These are phyloP conservation scores for Hypoxylon sp. DNA, from an alignment of 2,329 filamentous ascomycete genomes.

Conservation along the genomic window DNA sequence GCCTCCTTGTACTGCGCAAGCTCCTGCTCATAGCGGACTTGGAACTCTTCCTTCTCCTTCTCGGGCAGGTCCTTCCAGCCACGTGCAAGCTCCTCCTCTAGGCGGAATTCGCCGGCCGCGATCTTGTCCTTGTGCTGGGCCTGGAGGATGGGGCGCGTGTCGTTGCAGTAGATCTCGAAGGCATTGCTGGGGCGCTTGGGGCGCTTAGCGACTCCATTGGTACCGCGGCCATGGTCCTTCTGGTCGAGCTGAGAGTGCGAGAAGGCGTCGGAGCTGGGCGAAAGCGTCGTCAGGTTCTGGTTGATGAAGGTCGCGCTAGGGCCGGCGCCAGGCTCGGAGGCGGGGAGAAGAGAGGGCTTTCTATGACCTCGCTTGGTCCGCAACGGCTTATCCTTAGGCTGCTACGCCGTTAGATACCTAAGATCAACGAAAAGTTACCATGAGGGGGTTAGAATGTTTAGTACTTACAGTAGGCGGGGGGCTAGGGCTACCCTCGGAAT, in stretches of 20 bases:
- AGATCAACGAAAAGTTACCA: conserved; percentile 35
- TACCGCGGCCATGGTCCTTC: conserved; percentile 51
- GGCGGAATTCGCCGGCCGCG: conserved; percentile 55
- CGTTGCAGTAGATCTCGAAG: conserved; percentile 70
- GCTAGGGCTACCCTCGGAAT: conserved; percentile 83
- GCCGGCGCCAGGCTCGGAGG: conserved; percentile 58
- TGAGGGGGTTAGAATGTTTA: conserved; percentile 21
- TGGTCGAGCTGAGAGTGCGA: conserved; percentile 65
- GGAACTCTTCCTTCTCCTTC: conserved; percentile 65
- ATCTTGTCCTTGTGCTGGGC: conserved; percentile 61
- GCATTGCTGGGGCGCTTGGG: conserved; percentile 63
- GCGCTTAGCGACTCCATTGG: conserved; percentile 60
- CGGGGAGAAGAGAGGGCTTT: conserved; percentile 67
- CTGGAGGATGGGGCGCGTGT: conserved; percentile 62
- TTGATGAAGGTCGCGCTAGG: conserved; percentile 62
- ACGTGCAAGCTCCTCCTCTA: conserved; percentile 70
- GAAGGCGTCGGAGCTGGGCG: conserved; percentile 67
- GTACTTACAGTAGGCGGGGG: conserved; percentile 81
- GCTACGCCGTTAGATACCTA: conserved; percentile 48
- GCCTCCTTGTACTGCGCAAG: conserved; percentile 60
- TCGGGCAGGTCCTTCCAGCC: conserved; percentile 69
- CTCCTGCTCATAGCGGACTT: conserved; percentile 60
- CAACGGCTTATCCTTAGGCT: conserved; percentile 85
- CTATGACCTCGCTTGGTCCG: conserved; percentile 81
- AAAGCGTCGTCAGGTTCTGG: conserved; percentile 63